These are phyloP conservation scores for Rossbeevera mucosa DNA, from an alignment of 768 basidiomycete genomes.

Conservation along the genomic window DNA sequence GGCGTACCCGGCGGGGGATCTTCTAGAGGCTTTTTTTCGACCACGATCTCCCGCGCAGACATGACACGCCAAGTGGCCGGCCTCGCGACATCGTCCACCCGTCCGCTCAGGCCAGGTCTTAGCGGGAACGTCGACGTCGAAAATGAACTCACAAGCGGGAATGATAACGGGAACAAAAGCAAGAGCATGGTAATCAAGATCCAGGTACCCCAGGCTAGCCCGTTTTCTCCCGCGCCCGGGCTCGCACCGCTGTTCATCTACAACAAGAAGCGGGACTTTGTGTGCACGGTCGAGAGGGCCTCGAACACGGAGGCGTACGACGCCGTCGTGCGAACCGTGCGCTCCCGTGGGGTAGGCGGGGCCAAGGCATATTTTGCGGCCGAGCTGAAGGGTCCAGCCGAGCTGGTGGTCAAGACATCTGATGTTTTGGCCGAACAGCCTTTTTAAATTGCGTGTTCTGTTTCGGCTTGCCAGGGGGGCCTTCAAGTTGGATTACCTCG, in stretches of 20 bases:
- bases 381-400: conserved; percentile 42
- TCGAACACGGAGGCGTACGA: conserved; percentile 40
- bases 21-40: neutral
- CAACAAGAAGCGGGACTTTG: conserved; percentile 50
- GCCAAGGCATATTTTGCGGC: conserved; percentile 54
- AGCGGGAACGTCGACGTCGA: conserved; percentile 17
- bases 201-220: conserved; percentile 40
- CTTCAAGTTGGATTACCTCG: neutral
- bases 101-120: conserved; percentile 14
- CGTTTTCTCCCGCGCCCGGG: neutral
- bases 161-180: conserved; percentile 11
- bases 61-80: conserved; percentile 29
- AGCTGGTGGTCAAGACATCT: conserved; percentile 46
- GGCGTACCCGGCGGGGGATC: neutral
- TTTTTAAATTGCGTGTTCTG: conserved; percentile 30
- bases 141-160: neutral
- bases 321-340: conserved; percentile 36
- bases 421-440: conserved; percentile 56
- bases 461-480: neutral
- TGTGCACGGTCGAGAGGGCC: conserved; percentile 37
- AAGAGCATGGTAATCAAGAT: conserved; percentile 52
- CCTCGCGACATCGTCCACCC: conserved; percentile 22
- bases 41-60: conserved; percentile 26
- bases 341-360: conserved; percentile 38
- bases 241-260: conserved; percentile 41